Evolutionary conservation across 768 basidiomycete species (phyloP).

Genomic region (Pisolithus marmoratus): DNA sequence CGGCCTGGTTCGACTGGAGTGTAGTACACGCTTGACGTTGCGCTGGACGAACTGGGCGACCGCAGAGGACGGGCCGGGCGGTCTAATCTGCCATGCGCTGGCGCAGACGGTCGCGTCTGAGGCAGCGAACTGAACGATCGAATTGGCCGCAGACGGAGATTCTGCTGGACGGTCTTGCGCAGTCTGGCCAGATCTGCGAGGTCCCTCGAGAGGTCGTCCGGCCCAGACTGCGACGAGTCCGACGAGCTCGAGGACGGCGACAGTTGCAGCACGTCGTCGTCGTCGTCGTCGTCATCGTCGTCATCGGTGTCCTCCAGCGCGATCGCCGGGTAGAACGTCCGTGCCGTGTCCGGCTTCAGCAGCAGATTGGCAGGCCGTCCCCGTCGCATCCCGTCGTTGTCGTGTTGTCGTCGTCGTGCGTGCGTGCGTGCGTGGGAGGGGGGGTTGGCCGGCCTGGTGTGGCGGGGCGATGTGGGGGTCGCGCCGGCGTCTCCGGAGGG

Average conservation of each 20-base stretch:
- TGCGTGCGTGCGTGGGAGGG: not conserved
- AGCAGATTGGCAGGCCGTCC: slow-evolving; percentile 50
- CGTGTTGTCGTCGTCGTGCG: not conserved
- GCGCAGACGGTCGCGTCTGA: slow-evolving; percentile 28
- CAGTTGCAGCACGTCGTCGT: slow-evolving; percentile 21
- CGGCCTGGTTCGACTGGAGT: slow-evolving; percentile 40
- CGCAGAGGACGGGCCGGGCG: slow-evolving; percentile 14
- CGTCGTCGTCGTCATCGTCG: slow-evolving; percentile 33
- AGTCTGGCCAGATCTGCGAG: slow-evolving; percentile 64
- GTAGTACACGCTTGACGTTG: slow-evolving; percentile 46
- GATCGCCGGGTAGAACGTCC: slow-evolving; percentile 24
- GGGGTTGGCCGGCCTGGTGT: not conserved
- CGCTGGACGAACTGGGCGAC: slow-evolving; percentile 38
- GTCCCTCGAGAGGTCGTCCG: slow-evolving; percentile 63
- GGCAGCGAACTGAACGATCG: slow-evolving; percentile 51
- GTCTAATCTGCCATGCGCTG: slow-evolving; percentile 6
- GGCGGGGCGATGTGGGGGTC: slow-evolving; percentile 5
- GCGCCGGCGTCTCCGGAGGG: not conserved
- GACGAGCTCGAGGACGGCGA: slow-evolving; percentile 12
- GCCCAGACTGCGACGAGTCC: slow-evolving; percentile 12
- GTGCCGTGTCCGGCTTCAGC: slow-evolving; percentile 30
- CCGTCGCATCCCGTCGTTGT: slow-evolving; percentile 26
- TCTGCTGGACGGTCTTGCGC: slow-evolving; percentile 67
- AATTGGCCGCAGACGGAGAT: slow-evolving; percentile 74
- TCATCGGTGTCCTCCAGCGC: slow-evolving; percentile 30